These are phyloP conservation scores for Thalassiosira delicatula DNA, from an alignment of 352 stramenopile species.

Conservation along the genomic window DNA sequence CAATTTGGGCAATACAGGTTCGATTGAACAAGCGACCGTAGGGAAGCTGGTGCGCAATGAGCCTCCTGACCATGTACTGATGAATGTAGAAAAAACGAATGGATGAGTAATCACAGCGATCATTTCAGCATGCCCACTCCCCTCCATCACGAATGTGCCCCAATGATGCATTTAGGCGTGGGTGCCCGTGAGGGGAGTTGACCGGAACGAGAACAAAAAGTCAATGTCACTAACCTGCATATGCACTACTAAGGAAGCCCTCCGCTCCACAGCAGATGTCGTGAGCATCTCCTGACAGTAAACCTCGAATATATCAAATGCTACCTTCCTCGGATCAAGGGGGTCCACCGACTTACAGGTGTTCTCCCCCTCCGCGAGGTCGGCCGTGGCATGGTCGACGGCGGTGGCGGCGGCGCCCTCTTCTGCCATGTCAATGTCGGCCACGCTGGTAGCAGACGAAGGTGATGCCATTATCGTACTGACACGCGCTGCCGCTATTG, in stretches of 20 bases:
- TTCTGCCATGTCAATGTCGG: too few species aligned
- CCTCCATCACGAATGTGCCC: too few species aligned
- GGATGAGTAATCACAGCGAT: too few species aligned
- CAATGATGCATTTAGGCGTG: too few species aligned
- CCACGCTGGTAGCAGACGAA: too few species aligned
- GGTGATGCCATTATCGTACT: too few species aligned
- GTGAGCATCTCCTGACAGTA: constrained; percentile 63
- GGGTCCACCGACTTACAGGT: constrained; percentile 46
- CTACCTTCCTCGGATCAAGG: constrained; percentile 50
- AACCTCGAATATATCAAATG: constrained; percentile 57
- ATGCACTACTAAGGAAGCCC: constrained; percentile 50
- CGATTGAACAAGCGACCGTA: constrained; percentile 62
- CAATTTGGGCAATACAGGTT: constrained; percentile 45
- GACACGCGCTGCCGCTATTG: too few species aligned
- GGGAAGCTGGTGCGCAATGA: constrained; percentile 51
- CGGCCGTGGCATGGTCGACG: background rate
- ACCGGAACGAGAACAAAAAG: too few species aligned
- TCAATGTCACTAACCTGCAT: constrained; percentile 43
- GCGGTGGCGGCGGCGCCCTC: background rate
- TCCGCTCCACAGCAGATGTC: constrained; percentile 32
- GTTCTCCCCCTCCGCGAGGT: background rate
- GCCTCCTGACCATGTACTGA: constrained; percentile 55
- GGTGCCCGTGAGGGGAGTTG: too few species aligned
- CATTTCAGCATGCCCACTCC: too few species aligned
- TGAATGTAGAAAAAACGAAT: too few species aligned